Evolutionary conservation across 495 filamentous ascomycete species (phyloP).

Genomic region (Penicillium macrosclerotiorum): DNA sequence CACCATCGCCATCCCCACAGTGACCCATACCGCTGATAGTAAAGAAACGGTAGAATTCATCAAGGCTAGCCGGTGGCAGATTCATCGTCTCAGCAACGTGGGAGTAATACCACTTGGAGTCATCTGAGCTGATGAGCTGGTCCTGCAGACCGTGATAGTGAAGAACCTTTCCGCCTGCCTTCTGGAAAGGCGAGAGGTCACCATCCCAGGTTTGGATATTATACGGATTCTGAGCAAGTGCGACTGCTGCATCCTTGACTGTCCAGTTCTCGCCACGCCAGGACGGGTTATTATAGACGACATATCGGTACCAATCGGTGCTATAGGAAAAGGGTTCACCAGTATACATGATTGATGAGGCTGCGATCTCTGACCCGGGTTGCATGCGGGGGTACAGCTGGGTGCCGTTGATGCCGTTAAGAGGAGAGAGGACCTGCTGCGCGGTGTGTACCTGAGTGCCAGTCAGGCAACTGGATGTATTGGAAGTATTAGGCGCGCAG

Average conservation of each 20-base stretch:
- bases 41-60: conserved; percentile 62
- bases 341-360: conserved; percentile 33
- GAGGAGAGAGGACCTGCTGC: conserved; percentile 53
- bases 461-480: conserved; percentile 51
- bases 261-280: conserved; percentile 46
- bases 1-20: conserved; percentile 52
- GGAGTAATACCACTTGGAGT: conserved; percentile 44
- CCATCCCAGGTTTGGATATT: conserved; percentile 51
- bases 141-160: conserved; percentile 51
- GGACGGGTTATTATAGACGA: conserved; percentile 48
- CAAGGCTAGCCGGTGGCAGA: conserved; percentile 37
- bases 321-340: conserved; percentile 41
- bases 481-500: conserved; percentile 38
- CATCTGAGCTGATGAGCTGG: conserved; percentile 41
- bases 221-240: conserved; percentile 42
- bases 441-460: conserved; percentile 54
- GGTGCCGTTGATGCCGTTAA: conserved; percentile 48
- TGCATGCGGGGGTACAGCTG: conserved; percentile 57
- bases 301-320: conserved; percentile 52
- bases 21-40: conserved; percentile 45
- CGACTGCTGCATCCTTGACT: conserved; percentile 35
- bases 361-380: conserved; percentile 38
- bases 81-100: conserved; percentile 46
- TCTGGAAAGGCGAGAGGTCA: conserved; percentile 42
- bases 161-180: conserved; percentile 48